Percentiles rank a stretch among this genome's conserved stretches.
Conservation (phyloP, 257 asterid genomes). For the Coffea canephora region DNA sequence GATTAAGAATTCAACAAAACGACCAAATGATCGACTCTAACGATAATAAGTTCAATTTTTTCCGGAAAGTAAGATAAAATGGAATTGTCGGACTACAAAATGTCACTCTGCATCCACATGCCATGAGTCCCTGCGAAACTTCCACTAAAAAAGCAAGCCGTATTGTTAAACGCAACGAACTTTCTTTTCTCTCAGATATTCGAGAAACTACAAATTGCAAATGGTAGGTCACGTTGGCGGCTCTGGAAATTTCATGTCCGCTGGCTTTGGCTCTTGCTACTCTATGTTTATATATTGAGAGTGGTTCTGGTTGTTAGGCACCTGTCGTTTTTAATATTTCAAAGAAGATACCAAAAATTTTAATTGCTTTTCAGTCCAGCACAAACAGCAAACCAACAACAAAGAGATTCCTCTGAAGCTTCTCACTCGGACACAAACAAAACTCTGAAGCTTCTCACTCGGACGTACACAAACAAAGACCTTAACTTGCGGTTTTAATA, state of each 20-base stretch:
- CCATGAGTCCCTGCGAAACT: too few relatives aligned
- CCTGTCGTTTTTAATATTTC: not conserved
- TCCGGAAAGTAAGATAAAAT: too few relatives aligned
- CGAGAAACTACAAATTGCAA: not conserved
- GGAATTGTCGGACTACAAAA: too few relatives aligned
- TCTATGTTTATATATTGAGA: not conserved
- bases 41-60: too few relatives aligned
- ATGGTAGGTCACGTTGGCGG: constrained; percentile 6
- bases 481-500: not conserved
- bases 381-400: not conserved
- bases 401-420: constrained; percentile 18
- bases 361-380: not conserved
- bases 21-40: too few relatives aligned
- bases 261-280: not conserved
- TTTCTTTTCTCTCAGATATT: too few relatives aligned
- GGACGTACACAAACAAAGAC: constrained; percentile 8
- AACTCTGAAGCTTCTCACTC: not conserved
- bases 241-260: not conserved
- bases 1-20: too few relatives aligned
- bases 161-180: too few relatives aligned
- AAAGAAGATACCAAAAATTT: not conserved
- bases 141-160: too few relatives aligned
- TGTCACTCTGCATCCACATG: too few relatives aligned
- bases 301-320: constrained; percentile 16
- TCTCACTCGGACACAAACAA: not conserved